Conservation (phyloP, 2,329 filamentous ascomycete species). For the Botrytis medusae region DNA sequence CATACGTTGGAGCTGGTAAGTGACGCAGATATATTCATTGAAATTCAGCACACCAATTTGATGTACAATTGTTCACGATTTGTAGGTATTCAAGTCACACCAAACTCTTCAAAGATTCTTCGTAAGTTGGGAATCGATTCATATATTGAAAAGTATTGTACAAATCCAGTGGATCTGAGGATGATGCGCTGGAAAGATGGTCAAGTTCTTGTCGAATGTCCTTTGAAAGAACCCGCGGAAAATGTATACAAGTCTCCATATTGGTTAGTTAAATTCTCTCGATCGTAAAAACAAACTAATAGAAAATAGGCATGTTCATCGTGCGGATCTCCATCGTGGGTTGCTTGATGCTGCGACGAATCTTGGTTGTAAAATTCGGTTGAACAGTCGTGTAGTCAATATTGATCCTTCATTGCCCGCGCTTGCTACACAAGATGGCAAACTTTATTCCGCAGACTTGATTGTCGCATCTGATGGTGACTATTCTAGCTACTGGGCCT, state of each 20-base stretch:
- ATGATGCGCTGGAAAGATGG: constrained; percentile 31
- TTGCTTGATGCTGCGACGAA: not conserved
- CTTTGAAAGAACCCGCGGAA: constrained; percentile 27
- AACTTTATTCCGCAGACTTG: not conserved
- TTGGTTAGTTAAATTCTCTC: not conserved
- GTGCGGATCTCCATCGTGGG: constrained; percentile 2
- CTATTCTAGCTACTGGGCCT: not conserved
- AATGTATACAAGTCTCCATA: constrained; percentile 21
- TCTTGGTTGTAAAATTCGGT: not conserved
- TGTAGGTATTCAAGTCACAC: constrained; percentile 2
- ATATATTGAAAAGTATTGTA: constrained; percentile 28
- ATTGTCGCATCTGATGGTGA: constrained; percentile 4
- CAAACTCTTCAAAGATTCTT: not conserved
- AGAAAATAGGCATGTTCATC: constrained; percentile 3
- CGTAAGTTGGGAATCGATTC: not conserved
- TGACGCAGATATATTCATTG: not conserved
- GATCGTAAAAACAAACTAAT: not conserved
- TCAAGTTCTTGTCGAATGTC: constrained; percentile 26
- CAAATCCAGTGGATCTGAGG: constrained; percentile 25
- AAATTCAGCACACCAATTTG: not conserved
- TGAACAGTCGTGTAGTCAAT: not conserved
- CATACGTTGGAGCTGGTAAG: constrained; percentile 8
- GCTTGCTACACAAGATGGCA: not conserved
- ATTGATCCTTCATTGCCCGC: not conserved
- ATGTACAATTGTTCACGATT: not conserved